Percentiles rank a stretch among this genome's conserved stretches.
Conservation (phyloP, 2,329 filamentous ascomycete species). For the Coleophoma crateriformis region DNA sequence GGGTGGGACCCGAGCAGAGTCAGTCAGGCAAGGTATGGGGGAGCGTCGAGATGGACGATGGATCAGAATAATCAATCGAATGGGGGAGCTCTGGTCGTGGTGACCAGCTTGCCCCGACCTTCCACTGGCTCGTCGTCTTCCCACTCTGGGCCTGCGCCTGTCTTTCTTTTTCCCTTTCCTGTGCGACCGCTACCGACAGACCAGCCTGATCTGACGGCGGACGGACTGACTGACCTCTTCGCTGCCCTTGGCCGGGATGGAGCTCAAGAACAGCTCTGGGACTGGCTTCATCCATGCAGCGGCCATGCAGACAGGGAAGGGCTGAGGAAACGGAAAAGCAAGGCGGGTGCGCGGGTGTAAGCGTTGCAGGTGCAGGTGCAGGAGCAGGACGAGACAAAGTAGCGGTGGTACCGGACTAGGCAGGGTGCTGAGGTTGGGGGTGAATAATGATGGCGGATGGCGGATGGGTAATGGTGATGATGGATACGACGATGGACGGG, state of each 20-base stretch:
- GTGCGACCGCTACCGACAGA: no score
- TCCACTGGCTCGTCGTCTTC: background rate
- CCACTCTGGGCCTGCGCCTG: background rate
- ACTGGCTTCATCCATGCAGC: constrained; percentile 4
- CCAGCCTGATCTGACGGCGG: constrained; percentile 4
- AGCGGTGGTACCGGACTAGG: no score
- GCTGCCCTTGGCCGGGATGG: constrained; percentile 2
- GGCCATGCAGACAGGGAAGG: constrained; percentile 4
- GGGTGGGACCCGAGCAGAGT: background rate
- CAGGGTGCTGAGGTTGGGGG: no score
- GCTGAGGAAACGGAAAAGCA: constrained; percentile 16
- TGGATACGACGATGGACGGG: background rate
- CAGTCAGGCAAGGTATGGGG: background rate
- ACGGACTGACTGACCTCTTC: background rate
- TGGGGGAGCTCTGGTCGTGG: no score
- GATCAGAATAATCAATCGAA: no score
- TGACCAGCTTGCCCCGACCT: background rate
- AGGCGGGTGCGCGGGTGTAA: constrained; percentile 21
- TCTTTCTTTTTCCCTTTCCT: background rate
- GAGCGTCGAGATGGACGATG: no score
- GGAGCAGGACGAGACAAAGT: background rate
- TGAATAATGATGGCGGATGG: background rate
- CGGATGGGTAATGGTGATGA: background rate
- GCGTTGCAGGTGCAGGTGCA: constrained; percentile 7
- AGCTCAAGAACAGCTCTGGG: background rate